Evolutionary conservation across 2,329 filamentous ascomycete genomes (phyloP).

Genomic region (Shiraia sp.): DNA sequence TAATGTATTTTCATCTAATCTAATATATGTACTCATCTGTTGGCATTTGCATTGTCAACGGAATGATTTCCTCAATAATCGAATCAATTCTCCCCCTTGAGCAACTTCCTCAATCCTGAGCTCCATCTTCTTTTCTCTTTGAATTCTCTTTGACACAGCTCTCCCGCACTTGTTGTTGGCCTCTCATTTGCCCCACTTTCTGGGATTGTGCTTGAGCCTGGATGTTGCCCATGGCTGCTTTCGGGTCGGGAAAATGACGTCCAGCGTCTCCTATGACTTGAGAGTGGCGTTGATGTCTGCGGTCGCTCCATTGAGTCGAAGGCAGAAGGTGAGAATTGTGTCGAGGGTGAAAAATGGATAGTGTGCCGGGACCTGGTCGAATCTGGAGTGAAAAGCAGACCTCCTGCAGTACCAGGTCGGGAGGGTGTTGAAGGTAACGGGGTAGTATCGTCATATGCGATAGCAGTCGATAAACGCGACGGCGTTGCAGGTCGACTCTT

Average conservation of each 20-base stretch:
- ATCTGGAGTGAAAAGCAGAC: conserved; percentile 1
- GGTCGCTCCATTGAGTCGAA: not conserved
- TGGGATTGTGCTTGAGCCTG: conserved; percentile 13
- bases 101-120: conserved; percentile 24
- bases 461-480: not conserved
- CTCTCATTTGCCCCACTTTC: conserved; percentile 4
- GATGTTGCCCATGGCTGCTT: conserved; percentile 13
- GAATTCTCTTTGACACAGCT: not conserved
- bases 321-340: not conserved
- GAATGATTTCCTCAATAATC: too few relatives aligned
- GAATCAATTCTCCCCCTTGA: conserved; percentile 7
- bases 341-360: conserved; percentile 1
- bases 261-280: conserved; percentile 1
- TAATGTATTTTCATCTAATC: too few relatives aligned
- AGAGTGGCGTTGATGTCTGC: conserved; percentile 2
- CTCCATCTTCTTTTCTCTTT: conserved; percentile 27
- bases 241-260: conserved; percentile 10
- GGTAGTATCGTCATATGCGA: not conserved
- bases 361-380: conserved; percentile 5
- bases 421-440: conserved; percentile 5
- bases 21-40: too few relatives aligned
- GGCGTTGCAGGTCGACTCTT: conserved; percentile 9
- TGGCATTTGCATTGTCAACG: too few relatives aligned
- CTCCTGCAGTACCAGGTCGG: conserved; percentile 6
- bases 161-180: conserved; percentile 10